Evolutionary conservation across 352 stramenopile species (phyloP).

Genomic region (Aphanomyces invadans): DNA sequence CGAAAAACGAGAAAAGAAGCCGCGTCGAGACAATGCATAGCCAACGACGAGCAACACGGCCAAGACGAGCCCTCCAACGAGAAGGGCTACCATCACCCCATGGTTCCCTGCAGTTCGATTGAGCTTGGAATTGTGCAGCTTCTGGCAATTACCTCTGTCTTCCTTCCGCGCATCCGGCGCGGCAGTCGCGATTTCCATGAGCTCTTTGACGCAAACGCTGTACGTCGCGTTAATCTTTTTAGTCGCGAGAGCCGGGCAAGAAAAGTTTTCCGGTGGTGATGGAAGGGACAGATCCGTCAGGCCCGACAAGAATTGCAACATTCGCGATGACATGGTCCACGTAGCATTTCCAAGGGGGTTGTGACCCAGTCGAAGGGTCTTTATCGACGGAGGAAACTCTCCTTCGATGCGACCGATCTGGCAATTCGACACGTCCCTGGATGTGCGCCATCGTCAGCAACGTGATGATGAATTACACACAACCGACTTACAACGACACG

Average conservation of each 20-base stretch:
- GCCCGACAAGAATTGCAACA: neutral
- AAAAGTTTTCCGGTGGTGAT: neutral
- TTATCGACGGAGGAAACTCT: neutral
- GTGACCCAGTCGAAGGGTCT: neutral
- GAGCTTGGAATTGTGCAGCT: neutral
- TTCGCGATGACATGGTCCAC: neutral
- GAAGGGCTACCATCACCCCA: neutral
- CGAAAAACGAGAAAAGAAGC: no score
- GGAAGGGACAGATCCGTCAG: neutral
- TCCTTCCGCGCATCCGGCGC: neutral
- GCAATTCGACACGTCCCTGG: slow-evolving; percentile 1
- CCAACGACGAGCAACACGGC: neutral
- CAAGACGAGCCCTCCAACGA: neutral
- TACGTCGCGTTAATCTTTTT: neutral
- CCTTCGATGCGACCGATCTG: neutral
- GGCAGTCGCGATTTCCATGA: neutral
- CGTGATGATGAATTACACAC: neutral
- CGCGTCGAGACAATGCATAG: neutral
- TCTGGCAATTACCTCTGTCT: neutral
- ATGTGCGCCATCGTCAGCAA: neutral
- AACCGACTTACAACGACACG: neutral
- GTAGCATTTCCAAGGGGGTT: neutral
- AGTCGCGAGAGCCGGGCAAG: neutral
- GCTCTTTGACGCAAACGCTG: neutral
- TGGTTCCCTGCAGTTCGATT: neutral